Percentiles rank a stretch among this genome's conserved stretches.
Conservation (phyloP, 768 basidiomycete species). For the Psilocybe cubensis region DNA sequence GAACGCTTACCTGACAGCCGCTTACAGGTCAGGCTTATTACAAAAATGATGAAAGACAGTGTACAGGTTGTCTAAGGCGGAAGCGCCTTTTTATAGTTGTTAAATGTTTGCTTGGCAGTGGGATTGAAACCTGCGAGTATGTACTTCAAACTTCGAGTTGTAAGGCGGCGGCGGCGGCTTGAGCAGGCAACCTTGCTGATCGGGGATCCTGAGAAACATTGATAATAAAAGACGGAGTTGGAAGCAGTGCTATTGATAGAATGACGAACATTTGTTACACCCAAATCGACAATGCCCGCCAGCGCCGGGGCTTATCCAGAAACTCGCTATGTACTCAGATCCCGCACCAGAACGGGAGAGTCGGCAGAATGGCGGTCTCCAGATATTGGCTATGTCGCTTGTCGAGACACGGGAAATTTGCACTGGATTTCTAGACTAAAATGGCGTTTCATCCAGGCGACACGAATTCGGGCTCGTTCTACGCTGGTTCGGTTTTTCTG, state of each 20-base stretch:
- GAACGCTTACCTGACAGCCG: background rate
- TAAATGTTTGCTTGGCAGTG: no score
- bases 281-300: background rate
- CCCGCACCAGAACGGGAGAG: conserved; percentile 6
- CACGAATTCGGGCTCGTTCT: background rate
- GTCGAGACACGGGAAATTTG: background rate
- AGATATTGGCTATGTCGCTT: background rate
- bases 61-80: background rate
- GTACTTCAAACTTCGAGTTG: no score
- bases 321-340: background rate
- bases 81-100: background rate
- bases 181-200: background rate
- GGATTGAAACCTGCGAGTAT: no score
- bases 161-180: no score
- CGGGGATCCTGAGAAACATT: background rate
- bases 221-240: background rate
- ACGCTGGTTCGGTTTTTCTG: background rate
- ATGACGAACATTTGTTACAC: background rate
- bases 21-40: no score
- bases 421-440: background rate
- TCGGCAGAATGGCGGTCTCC: background rate
- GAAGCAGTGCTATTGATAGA: background rate
- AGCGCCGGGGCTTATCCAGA: background rate
- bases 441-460: background rate
- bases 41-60: background rate